Conservation (phyloP, 1,284 basidiomycete species). For the Ceratobasidium sp. region DNA sequence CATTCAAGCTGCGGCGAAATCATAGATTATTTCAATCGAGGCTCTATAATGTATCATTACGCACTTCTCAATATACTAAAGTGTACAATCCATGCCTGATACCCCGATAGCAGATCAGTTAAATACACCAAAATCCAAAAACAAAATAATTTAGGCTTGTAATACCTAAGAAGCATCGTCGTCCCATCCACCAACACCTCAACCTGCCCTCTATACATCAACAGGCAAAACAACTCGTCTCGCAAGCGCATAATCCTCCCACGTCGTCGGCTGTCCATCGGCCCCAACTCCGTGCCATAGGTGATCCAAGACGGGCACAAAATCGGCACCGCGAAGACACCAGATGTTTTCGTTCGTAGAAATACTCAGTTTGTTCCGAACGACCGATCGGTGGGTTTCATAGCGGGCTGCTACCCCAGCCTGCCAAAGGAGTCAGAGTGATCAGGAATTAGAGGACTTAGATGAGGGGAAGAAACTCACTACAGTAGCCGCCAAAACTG, state of each 20-base stretch:
- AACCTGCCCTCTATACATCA: too few relatives aligned
- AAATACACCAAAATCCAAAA: too few relatives aligned
- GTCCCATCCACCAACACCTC: too few relatives aligned
- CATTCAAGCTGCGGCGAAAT: conserved; percentile 19
- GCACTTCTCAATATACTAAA: background rate
- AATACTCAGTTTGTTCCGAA: background rate
- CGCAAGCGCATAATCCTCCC: conserved; percentile 22
- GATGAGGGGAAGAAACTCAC: too few relatives aligned
- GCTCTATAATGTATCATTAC: background rate
- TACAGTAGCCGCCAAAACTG: too few relatives aligned
- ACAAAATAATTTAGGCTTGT: too few relatives aligned
- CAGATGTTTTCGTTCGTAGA: conserved; percentile 5
- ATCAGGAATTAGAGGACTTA: too few relatives aligned
- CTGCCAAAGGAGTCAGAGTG: background rate
- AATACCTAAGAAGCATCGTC: too few relatives aligned
- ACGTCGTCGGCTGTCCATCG: background rate
- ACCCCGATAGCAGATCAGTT: too few relatives aligned
- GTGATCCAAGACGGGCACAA: background rate
- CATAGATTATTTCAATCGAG: background rate
- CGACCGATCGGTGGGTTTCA: conserved; percentile 17
- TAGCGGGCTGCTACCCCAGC: conserved; percentile 21
- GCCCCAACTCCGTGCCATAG: conserved; percentile 22
- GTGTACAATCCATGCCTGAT: background rate
- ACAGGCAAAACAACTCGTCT: too few relatives aligned
- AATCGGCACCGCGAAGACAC: conserved; percentile 16